Evolutionary conservation across 129 eudicot species (phyloP).

Genomic region (Glebionis coronaria): DNA sequence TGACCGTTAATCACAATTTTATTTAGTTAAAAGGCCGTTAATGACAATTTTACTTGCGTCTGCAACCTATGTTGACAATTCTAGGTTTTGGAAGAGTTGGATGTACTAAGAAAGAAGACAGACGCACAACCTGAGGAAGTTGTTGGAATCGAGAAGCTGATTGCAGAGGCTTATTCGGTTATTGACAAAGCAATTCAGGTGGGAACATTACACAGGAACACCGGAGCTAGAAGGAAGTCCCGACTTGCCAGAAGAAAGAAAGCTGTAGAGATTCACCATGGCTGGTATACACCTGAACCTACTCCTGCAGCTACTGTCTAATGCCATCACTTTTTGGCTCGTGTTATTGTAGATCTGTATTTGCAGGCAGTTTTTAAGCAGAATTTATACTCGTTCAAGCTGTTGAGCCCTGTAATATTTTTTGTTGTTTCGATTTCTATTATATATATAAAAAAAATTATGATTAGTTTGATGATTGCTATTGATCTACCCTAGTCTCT

Average conservation of each 20-base stretch:
- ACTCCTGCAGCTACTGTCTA: constrained; percentile 25
- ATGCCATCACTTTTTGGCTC: constrained; percentile 15
- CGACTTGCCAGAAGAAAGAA: constrained; percentile 95
- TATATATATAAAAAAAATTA: not conserved
- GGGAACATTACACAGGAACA: constrained; percentile 81
- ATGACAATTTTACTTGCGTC: not conserved
- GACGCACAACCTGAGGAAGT: constrained; percentile 81
- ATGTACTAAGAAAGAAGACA: constrained; percentile 55
- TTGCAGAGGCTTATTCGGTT: constrained; percentile 84
- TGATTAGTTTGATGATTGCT: constrained; percentile 20
- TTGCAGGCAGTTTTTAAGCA: constrained; percentile 21
- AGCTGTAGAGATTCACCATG: constrained; percentile 85
- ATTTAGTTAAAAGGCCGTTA: not conserved
- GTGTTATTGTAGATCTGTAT: constrained; percentile 33
- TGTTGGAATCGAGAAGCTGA: constrained; percentile 66
- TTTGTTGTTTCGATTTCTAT: not conserved
- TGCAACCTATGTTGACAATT: not conserved
- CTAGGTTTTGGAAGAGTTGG: constrained; percentile 79
- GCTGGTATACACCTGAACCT: constrained; percentile 77
- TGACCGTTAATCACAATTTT: not conserved
- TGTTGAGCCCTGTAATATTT: constrained; percentile 19
- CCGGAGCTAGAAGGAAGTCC: constrained; percentile 91
- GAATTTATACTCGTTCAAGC: constrained; percentile 18
- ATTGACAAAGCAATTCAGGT: constrained; percentile 86
- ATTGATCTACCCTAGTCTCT: not conserved